These are phyloP conservation scores for Exophiala viscosa DNA, from an alignment of 2,329 filamentous ascomycete species.

Conservation along the genomic window DNA sequence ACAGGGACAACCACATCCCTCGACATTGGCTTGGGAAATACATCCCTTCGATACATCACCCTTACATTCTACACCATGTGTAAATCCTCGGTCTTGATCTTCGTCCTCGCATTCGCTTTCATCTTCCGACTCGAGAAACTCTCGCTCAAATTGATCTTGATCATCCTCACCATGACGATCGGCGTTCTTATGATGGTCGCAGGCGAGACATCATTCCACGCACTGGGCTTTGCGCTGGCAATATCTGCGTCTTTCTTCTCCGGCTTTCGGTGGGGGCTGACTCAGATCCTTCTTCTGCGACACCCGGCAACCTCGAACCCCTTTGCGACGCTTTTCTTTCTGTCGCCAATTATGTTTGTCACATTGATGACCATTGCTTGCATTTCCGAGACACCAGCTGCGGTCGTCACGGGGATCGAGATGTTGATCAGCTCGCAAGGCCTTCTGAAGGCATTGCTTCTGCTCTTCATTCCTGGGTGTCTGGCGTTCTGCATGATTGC, in stretches of 20 bases:
- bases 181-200: conserved; percentile 98
- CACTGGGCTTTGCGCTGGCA: conserved; percentile 82
- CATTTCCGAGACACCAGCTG: conserved; percentile 74
- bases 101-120: conserved; percentile 93
- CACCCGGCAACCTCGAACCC: conserved; percentile 95
- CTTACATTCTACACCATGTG: conserved; percentile 99
- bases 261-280: conserved; percentile 97
- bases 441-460: conserved; percentile 58
- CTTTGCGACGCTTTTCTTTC: conserved; percentile 93
- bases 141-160: conserved; percentile 77
- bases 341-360: conserved; percentile 95
- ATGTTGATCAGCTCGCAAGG: conserved; percentile 67
- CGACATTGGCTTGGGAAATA: conserved; percentile 94
- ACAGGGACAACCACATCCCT: conserved; percentile 90
- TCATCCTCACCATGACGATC: conserved; percentile 86
- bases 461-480: conserved; percentile 82
- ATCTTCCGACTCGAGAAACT: conserved; percentile 85
- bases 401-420: conserved; percentile 63
- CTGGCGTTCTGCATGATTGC: conserved; percentile 97
- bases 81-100: conserved; percentile 93
- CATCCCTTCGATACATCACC: conserved; percentile 90
- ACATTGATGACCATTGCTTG: conserved; percentile 76
- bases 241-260: conserved; percentile 93
- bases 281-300: conserved; percentile 87
- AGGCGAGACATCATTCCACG: conserved; percentile 84